These are phyloP conservation scores for Vigna angularis DNA, from an alignment of 306 rosid species.

Conservation along the genomic window DNA sequence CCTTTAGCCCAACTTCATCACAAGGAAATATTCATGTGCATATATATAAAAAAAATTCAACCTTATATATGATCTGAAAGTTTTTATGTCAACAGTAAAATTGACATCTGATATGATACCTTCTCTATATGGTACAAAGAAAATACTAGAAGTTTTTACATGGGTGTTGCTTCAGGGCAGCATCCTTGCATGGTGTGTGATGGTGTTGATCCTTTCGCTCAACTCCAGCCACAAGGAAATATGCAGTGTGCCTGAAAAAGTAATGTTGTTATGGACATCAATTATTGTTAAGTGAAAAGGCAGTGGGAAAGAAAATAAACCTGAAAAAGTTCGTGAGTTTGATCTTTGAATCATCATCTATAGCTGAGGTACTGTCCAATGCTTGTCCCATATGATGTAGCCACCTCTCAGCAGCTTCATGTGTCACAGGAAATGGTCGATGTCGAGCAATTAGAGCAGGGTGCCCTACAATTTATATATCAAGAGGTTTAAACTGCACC, in stretches of 20 bases:
- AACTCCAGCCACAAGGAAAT: slow-evolving; percentile 88
- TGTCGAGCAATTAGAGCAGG: slow-evolving; percentile 92
- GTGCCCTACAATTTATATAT: slow-evolving; percentile 58
- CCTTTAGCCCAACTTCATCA: slow-evolving; percentile 65
- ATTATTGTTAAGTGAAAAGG: not conserved
- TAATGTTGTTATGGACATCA: slow-evolving; percentile 10
- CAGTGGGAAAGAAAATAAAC: slow-evolving; percentile 37
- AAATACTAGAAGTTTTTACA: slow-evolving; percentile 42
- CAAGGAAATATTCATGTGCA: slow-evolving; percentile 47
- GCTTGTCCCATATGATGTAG: slow-evolving; percentile 85
- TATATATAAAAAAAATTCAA: not conserved
- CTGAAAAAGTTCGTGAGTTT: slow-evolving; percentile 77
- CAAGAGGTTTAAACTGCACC: not conserved
- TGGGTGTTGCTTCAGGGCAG: slow-evolving; percentile 44
- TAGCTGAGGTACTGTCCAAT: slow-evolving; percentile 62
- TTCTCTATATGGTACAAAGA: not conserved
- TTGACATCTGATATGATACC: not conserved
- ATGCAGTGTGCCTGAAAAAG: slow-evolving; percentile 78
- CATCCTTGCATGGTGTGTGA: slow-evolving; percentile 61
- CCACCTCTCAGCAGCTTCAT: slow-evolving; percentile 85
- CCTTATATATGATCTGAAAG: not conserved
- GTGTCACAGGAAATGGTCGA: slow-evolving; percentile 81
- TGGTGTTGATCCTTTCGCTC: slow-evolving; percentile 64
- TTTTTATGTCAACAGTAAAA: too few relatives aligned
- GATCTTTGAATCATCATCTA: slow-evolving; percentile 73